Conservation (phyloP, 2,329 filamentous ascomycete genomes). For the Diaporthe sp. region DNA sequence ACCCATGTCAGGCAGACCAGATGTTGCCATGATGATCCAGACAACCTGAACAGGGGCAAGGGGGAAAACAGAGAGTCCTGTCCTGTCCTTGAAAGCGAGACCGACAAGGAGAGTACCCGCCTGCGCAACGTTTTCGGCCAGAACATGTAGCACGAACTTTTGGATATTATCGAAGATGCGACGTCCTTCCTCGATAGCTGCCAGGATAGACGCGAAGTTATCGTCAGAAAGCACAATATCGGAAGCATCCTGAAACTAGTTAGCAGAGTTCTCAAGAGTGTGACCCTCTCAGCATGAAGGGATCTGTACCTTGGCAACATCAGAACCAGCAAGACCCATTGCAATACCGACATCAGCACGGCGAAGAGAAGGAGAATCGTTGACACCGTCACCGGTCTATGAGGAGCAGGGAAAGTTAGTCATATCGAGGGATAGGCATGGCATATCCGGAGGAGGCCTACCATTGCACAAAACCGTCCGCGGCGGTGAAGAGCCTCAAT, state of each 20-base stretch:
- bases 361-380: slow-evolving; percentile 73
- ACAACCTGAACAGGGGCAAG: slow-evolving; percentile 77
- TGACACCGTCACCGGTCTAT: slow-evolving; percentile 76
- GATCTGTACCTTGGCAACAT: slow-evolving; percentile 64
- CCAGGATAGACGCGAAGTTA: slow-evolving; percentile 77
- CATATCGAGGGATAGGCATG: background rate
- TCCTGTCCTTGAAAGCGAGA: slow-evolving; percentile 73
- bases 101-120: slow-evolving; percentile 74
- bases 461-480: slow-evolving; percentile 68
- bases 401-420: background rate
- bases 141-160: slow-evolving; percentile 74
- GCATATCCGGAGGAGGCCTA: slow-evolving; percentile 36
- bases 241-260: slow-evolving; percentile 54
- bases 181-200: slow-evolving; percentile 69
- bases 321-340: slow-evolving; percentile 69
- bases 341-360: slow-evolving; percentile 75
- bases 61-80: slow-evolving; percentile 74
- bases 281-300: background rate
- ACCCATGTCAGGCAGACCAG: slow-evolving; percentile 77
- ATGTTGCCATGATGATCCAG: slow-evolving; percentile 81
- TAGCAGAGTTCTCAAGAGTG: background rate
- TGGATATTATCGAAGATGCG: slow-evolving; percentile 76
- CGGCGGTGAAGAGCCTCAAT: slow-evolving; percentile 75
- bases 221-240: slow-evolving; percentile 77
- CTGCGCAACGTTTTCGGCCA: slow-evolving; percentile 75